Base-by-base conservation (phyloP, 345 rosid species). In the Hypericum perforatum region DNA sequence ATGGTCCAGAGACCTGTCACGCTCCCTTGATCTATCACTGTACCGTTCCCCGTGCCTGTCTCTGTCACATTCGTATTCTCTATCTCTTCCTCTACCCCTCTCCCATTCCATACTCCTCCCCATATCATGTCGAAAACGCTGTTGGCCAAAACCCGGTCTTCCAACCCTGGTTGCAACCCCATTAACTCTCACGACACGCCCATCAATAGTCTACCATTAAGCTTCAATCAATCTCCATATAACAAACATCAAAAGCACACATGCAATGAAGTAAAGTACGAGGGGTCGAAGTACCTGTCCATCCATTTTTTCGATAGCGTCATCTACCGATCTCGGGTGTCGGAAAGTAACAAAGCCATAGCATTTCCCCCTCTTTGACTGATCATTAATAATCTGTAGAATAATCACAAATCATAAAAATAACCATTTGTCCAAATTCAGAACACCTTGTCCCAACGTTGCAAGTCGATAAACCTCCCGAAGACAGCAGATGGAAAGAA, bases 221-320 rank as follows among this genome's bases (percentile, higher is more conserved):
- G 62, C 45, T 55, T 70, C 62, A 43, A 57, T 65, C 60, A 67
- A 49, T 6, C 8, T 0, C 37, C 56, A 5, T 54, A 16, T 7
- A 5, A 3, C 41, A 37, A 47, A 15, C 44, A n/a, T 16, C 5
- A 8, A 4, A 49, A 49, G 41, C 10, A 7, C 50, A 36, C 16
- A n/a, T 39, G 45, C 53, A n/a, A 63, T 8, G n/a, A n/a, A n/a
- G n/a, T n/a, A n/a, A n/a, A n/a, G n/a, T n/a, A n/a, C n/a, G n/a
- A n/a, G n/a, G n/a, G n/a, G 6, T 62, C 58, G 5, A 16, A n/a
- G n/a, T 84, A 91, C 98, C 89, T 82, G 73, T 56, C 92, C 98
- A 66, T 91, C 69, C 98, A 85, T 87, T 64, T 81, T 82, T 53
- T 57, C 73, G 44, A 91, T 87, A 55, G 98, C 98, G 62, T 79